Percentiles rank a stretch among this genome's conserved stretches.
Evolutionary conservation across 345 rosid species (phyloP).

Genomic region (Isatis tinctoria): DNA sequence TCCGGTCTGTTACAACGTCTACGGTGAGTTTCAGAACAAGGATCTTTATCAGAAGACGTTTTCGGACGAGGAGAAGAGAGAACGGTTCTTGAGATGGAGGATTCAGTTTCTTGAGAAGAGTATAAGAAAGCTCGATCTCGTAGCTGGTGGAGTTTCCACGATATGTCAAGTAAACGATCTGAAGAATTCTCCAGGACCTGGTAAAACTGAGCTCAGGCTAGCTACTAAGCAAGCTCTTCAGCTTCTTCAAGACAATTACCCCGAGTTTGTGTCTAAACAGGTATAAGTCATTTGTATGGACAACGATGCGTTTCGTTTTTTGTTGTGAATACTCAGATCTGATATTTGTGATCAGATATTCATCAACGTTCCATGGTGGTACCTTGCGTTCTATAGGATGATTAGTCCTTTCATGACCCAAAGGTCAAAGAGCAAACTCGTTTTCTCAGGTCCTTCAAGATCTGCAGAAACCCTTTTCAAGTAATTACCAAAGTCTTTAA

Average conservation of each 20-base stretch:
- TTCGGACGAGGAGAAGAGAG: conserved; percentile 36
- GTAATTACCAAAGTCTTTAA: conserved; percentile 8
- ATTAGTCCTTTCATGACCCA: conserved; percentile 38
- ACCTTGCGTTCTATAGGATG: conserved; percentile 34
- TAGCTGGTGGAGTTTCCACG: conserved; percentile 29
- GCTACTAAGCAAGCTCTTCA: conserved; percentile 39
- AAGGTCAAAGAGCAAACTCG: conserved; percentile 38
- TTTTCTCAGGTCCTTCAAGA: conserved; percentile 38
- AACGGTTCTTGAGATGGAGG: conserved; percentile 39
- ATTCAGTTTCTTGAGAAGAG: conserved; percentile 41
- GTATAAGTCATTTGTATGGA: neutral
- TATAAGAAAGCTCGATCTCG: conserved; percentile 34
- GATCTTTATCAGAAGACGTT: conserved; percentile 34
- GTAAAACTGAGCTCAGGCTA: conserved; percentile 33
- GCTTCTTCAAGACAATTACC: conserved; percentile 38
- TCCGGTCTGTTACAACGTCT: conserved; percentile 37
- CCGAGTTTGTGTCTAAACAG: conserved; percentile 41
- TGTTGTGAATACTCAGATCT: neutral
- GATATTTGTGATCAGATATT: conserved; percentile 25
- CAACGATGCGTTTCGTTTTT: neutral
- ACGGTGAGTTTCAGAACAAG: conserved; percentile 38
- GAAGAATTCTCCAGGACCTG: conserved; percentile 38
- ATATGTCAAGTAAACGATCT: conserved; percentile 37
- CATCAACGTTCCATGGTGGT: conserved; percentile 45
- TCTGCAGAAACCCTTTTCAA: conserved; percentile 36